Evolutionary conservation across 2,329 filamentous ascomycete genomes (phyloP), one percentile per base, ranked within the genome.

Genomic region (Cytospora schulzeri): DNA sequence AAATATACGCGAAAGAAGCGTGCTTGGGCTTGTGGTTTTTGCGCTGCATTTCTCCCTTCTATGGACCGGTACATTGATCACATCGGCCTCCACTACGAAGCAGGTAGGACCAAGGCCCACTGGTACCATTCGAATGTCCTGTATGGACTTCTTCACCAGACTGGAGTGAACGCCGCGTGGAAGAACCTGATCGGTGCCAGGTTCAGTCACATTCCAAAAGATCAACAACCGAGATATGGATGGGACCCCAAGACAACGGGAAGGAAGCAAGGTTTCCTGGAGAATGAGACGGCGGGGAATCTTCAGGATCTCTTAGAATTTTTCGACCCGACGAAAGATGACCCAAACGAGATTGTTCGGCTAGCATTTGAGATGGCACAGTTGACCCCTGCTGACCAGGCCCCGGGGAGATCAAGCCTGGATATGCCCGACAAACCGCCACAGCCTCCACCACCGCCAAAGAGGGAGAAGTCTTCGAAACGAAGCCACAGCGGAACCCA

Each of bases 81-180:
- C 68, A 86, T 90, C 38, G 87, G 87, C 24, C 79, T 82, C n/a
- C 88, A 90, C 69, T 90, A 88, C 70, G 88, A 89, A 72, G 79
- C 80, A 22, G 84, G 85, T 58, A 82, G 86, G 74, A 86, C 85
- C 67, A 87, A 87, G 70, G 78, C 80, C 24, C 87, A 90, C 69
- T 90, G 87, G 88, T 85, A 88, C 77, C 88, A 89, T 71, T 88
- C 86, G 2, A 86, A 88, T 54, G 87, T 90, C 65, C 83, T 90
- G 57, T 88, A 89, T 68, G 87, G 86, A 7, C 77, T 90, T 14
- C 77, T 90, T n/a, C 88, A 89, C 70, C 87, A 90, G 71, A 83
- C 86, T 1, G 80, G 83, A 38, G 83, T 89, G 52, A 81, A 83
- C 67, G 81, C 83, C 59, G 84, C 85, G 5, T 90, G 88, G 87